Conservation (phyloP, 2,329 filamentous ascomycete genomes). For the Sporothrix variecibatus region DNA sequence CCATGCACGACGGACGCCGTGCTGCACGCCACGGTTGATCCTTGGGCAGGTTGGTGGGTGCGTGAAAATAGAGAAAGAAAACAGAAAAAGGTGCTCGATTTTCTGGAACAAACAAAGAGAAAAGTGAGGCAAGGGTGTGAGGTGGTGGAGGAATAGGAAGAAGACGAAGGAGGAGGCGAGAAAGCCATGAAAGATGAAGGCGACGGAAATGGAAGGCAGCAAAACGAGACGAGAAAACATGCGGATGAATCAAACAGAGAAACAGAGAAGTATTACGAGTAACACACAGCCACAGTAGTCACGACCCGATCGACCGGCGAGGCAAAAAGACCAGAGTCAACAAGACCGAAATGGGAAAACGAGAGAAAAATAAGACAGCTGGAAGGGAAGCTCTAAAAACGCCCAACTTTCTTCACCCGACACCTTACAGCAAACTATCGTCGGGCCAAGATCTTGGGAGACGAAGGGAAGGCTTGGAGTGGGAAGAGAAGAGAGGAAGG, state of each 20-base stretch:
- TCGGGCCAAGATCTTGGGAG: slow-evolving; percentile 11
- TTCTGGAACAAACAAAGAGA: background rate
- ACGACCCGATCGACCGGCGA: too few relatives aligned
- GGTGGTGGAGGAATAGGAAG: background rate
- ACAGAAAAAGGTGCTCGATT: background rate
- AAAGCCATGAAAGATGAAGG: background rate
- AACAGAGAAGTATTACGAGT: background rate
- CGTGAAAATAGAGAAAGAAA: background rate
- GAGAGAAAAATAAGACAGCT: background rate
- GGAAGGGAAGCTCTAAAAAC: background rate
- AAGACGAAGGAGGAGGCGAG: background rate
- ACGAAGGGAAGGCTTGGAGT: background rate
- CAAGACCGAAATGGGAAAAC: background rate
- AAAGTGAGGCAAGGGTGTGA: background rate
- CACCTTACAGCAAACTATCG: background rate
- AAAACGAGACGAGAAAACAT: background rate
- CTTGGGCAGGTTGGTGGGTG: background rate
- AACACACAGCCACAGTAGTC: too few relatives aligned
- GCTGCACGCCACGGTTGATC: background rate
- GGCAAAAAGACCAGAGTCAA: background rate
- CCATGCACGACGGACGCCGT: background rate
- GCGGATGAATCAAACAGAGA: background rate
- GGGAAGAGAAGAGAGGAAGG: background rate
- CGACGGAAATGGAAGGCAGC: slow-evolving; percentile 3
- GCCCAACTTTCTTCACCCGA: background rate